Percentiles rank a stretch among this genome's conserved stretches.
Conservation (phyloP, 441 rosid genomes). For the Omphalea diandra region DNA sequence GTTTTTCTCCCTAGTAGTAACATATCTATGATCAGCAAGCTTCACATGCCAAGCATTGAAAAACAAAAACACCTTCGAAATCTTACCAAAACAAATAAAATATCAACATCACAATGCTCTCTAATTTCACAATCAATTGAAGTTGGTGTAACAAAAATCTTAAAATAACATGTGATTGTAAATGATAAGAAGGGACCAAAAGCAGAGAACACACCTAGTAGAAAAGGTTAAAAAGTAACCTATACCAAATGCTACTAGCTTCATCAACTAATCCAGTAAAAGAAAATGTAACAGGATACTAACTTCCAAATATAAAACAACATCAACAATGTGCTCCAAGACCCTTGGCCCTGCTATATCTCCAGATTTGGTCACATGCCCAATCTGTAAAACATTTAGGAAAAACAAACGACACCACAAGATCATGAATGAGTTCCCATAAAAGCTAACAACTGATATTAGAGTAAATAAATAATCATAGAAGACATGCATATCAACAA, state of each 20-base stretch:
- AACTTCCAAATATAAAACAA: slow-evolving; percentile 93
- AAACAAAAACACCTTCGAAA: not conserved
- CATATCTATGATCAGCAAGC: slow-evolving; percentile 12
- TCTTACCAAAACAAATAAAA: not conserved
- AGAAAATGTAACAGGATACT: slow-evolving; percentile 35
- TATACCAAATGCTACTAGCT: not conserved
- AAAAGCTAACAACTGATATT: not conserved
- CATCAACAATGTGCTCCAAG: slow-evolving; percentile 98
- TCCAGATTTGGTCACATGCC: slow-evolving; percentile 91
- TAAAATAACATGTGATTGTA: not conserved
- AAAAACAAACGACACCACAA: not conserved
- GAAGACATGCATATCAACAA: slow-evolving; percentile 1
- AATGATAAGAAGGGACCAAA: not conserved
- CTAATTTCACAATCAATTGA: too few species aligned
- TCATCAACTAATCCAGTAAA: slow-evolving; percentile 18
- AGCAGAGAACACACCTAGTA: not conserved
- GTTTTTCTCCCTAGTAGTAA: slow-evolving; percentile 72
- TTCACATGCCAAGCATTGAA: slow-evolving; percentile 1
- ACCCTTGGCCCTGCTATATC: slow-evolving; percentile 98
- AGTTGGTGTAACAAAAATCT: too few species aligned
- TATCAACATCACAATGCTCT: not conserved
- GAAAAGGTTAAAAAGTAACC: not conserved
- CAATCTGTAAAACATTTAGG: slow-evolving; percentile 47
- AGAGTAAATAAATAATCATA: not conserved
- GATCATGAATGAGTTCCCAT: not conserved